Conservation (phyloP, 2,329 filamentous ascomycete species). For the Claviceps pazoutovae region DNA sequence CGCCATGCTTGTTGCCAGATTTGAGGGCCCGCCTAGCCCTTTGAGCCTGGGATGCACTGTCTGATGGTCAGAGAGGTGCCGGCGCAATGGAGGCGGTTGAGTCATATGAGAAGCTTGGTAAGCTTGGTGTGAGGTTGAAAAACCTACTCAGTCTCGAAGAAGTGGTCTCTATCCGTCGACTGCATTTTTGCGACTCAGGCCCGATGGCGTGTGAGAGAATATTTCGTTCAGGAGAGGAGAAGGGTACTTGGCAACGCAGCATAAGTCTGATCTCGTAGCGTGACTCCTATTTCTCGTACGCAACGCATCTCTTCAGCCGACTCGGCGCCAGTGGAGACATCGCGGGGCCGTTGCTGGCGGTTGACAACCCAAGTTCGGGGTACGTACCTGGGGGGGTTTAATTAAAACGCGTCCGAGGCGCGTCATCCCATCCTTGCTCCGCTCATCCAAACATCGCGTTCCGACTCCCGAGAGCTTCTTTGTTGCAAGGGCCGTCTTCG, state of each 20-base stretch:
- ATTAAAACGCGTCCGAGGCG: constrained; percentile 24
- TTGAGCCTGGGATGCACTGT: constrained; percentile 35
- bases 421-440: constrained; percentile 16
- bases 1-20: constrained; percentile 63
- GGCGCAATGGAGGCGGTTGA: not conserved
- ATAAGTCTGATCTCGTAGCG: not conserved
- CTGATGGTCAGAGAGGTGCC: not conserved
- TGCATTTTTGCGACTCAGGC: constrained; percentile 39
- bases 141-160: constrained; percentile 82
- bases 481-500: not conserved
- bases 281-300: not conserved
- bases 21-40: constrained; percentile 53
- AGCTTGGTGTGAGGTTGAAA: not conserved
- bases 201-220: not conserved
- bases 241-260: not conserved
- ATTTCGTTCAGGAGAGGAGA: not conserved
- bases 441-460: not conserved
- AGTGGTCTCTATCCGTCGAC: constrained; percentile 62
- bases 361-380: not conserved
- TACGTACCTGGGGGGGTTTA: constrained; percentile 4
- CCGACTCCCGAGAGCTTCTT: not conserved
- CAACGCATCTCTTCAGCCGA: not conserved
- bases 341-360: not conserved
- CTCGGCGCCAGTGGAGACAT: not conserved
- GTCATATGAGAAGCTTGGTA: not conserved